phyloP scores from a whole-genome alignment of 1,284 basidiomycete species.

The Jaminaea rosea region DNA sequence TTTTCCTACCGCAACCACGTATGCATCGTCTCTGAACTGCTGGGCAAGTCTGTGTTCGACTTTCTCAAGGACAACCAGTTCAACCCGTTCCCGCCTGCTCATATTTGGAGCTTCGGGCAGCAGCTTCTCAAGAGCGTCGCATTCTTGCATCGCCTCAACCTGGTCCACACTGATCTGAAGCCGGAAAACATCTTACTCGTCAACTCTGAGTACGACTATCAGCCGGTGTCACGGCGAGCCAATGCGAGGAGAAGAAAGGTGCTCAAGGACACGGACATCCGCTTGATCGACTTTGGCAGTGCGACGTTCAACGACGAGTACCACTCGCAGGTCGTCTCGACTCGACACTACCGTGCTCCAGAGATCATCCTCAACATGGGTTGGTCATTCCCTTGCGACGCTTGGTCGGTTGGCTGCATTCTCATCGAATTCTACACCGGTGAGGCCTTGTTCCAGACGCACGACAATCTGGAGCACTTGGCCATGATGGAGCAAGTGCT shows the following conservation, averaged over 20 bases:
- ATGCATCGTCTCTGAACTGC: constrained; percentile 89
- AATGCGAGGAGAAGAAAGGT: constrained; percentile 50
- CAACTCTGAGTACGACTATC: constrained; percentile 61
- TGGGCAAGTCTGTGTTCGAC: constrained; percentile 97
- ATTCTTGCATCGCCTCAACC: constrained; percentile 80
- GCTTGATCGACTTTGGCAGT: constrained; percentile 95
- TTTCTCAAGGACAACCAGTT: constrained; percentile 98
- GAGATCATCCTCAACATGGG: constrained; percentile 89
- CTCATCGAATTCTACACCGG: constrained; percentile 98
- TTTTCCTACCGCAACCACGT: constrained; percentile 98
- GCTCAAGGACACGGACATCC: constrained; percentile 79
- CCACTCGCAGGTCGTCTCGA: constrained; percentile 94
- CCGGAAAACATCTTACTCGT: constrained; percentile 78
- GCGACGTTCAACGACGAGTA: constrained; percentile 98
- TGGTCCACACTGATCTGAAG: constrained; percentile 97
- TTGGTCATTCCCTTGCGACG: constrained; percentile 98
- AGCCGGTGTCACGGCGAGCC: constrained; percentile 19
- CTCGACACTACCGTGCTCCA: constrained; percentile 94
- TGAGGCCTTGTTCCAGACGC: constrained; percentile 93
- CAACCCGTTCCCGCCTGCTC: constrained; percentile 84
- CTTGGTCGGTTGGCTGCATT: constrained; percentile 96
- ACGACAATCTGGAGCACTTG: constrained; percentile 95
- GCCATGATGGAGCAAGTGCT: constrained; percentile 99
- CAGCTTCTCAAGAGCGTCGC: constrained; percentile 87
- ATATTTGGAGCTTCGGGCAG: constrained; percentile 90